Conservation (phyloP, 108 stramenopile species). For the Nitzschia sp. region DNA sequence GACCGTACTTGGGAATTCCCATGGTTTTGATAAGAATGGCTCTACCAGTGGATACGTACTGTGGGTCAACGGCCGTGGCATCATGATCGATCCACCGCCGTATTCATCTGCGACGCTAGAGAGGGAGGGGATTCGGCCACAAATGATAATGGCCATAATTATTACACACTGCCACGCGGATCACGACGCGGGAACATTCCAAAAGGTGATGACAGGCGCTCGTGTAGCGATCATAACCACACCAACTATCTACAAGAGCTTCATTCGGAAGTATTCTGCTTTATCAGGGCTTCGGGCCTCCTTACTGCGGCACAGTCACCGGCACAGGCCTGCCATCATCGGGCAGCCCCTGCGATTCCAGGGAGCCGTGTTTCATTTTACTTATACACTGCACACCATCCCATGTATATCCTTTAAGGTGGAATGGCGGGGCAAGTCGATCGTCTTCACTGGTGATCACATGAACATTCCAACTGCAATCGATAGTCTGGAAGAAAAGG, state of each 20-base stretch:
- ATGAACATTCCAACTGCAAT: constrained; percentile 78
- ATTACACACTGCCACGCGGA: constrained; percentile 92
- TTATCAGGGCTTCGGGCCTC: constrained; percentile 64
- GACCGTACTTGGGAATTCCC: constrained; percentile 89
- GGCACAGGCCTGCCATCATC: constrained; percentile 77
- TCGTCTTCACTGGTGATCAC: constrained; percentile 89
- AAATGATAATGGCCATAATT: constrained; percentile 84
- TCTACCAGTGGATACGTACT: constrained; percentile 87
- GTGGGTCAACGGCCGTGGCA: constrained; percentile 87
- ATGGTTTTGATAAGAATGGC: constrained; percentile 89
- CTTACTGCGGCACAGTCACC: constrained; percentile 70
- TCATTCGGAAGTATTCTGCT: constrained; percentile 89
- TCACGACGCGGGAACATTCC: constrained; percentile 90
- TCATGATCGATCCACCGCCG: constrained; percentile 93
- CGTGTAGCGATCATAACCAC: constrained; percentile 85
- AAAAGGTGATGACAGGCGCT: constrained; percentile 84
- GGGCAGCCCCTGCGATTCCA: constrained; percentile 76
- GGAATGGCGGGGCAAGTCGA: constrained; percentile 74
- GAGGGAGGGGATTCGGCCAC: constrained; percentile 71
- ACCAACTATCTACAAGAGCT: constrained; percentile 86
- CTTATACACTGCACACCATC: constrained; percentile 86
- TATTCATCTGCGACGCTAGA: constrained; percentile 77
- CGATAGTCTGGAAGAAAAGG: constrained; percentile 52
- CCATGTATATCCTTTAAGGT: constrained; percentile 89
- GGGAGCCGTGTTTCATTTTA: constrained; percentile 82